Evolutionary conservation across 192 early-diverging fungal genomes (phyloP).

Genomic region (Backusella liffmaniae): DNA sequence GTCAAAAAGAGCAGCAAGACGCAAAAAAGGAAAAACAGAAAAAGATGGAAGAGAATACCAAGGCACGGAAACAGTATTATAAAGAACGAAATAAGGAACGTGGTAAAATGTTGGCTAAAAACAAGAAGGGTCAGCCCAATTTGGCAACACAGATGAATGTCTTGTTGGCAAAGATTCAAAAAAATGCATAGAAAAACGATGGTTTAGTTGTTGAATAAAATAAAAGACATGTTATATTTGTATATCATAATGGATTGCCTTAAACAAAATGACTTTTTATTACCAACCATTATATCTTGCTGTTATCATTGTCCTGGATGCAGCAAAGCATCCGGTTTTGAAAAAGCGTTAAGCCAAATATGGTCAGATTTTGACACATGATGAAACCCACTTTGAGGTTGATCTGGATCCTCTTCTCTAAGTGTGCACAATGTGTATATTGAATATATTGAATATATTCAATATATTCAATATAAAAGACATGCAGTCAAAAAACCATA

Average conservation of each 20-base stretch:
- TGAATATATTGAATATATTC: too few species aligned
- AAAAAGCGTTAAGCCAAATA: background rate
- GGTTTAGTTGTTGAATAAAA: background rate
- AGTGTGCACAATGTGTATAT: too few species aligned
- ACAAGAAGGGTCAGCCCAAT: constrained; percentile 35
- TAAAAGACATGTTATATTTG: background rate
- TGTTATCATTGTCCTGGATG: too few species aligned
- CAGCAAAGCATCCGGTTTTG: too few species aligned
- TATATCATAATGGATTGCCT: too few species aligned
- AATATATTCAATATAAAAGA: too few species aligned
- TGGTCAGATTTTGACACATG: background rate
- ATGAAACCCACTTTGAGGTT: background rate
- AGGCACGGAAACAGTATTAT: constrained; percentile 32
- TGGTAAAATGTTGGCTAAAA: constrained; percentile 37
- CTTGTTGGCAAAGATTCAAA: constrained; percentile 31
- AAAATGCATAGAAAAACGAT: constrained; percentile 1
- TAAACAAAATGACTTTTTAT: too few species aligned
- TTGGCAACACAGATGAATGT: constrained; percentile 37
- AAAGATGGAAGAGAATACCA: constrained; percentile 14
- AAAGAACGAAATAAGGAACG: constrained; percentile 28
- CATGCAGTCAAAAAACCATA: too few species aligned
- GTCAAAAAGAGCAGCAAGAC: constrained; percentile 17
- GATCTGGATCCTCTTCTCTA: background rate
- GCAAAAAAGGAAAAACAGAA: constrained; percentile 15
- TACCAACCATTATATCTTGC: too few species aligned